These are phyloP conservation scores for Metarhizium sp. DNA, from an alignment of 2,329 filamentous ascomycete species.

Conservation along the genomic window DNA sequence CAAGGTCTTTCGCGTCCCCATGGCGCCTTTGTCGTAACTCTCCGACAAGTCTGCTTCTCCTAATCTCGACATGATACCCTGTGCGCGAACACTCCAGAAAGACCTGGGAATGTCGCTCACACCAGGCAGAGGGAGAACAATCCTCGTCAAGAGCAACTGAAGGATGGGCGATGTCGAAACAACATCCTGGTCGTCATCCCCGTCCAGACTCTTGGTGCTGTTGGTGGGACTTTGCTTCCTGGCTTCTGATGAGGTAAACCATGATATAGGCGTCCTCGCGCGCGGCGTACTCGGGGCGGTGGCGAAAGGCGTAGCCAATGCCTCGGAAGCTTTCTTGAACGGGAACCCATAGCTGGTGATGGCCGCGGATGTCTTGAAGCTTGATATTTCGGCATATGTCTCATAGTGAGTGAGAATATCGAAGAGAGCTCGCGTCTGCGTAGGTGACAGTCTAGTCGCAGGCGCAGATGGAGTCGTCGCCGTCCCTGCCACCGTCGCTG, in stretches of 20 bases:
- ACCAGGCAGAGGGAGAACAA: constrained; percentile 58
- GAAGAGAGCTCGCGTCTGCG: constrained; percentile 44
- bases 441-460: constrained; percentile 2
- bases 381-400: constrained; percentile 59
- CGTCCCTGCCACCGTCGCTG: background rate
- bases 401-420: constrained; percentile 51
- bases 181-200: constrained; percentile 15
- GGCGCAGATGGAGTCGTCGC: background rate
- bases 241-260: background rate
- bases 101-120: constrained; percentile 50
- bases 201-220: background rate
- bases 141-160: constrained; percentile 56
- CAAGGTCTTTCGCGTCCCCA: constrained; percentile 67
- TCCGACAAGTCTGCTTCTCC: constrained; percentile 64
- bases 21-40: constrained; percentile 69
- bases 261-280: constrained; percentile 14
- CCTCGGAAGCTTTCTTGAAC: constrained; percentile 33
- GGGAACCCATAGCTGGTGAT: constrained; percentile 63
- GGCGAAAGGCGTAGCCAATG: constrained; percentile 13
- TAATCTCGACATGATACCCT: constrained; percentile 50
- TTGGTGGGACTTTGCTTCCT: background rate
- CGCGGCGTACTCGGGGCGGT: constrained; percentile 19
- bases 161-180: constrained; percentile 53
- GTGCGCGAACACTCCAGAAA: constrained; percentile 57
- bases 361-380: constrained; percentile 56